Conservation (phyloP, 768 basidiomycete genomes). For the Coprinopsis sp. region DNA sequence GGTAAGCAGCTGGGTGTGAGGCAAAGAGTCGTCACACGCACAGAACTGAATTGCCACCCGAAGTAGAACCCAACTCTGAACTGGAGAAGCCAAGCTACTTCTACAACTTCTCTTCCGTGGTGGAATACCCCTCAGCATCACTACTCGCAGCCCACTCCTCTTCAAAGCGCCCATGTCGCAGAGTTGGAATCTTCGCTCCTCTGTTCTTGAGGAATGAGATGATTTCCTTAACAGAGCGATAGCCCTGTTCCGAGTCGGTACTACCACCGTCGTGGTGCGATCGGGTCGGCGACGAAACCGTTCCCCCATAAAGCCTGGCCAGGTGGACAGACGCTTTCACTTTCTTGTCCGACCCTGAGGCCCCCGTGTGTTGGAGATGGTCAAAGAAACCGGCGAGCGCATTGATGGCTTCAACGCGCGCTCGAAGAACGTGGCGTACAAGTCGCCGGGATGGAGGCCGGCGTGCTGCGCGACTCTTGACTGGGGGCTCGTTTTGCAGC, state of each 20-base stretch:
- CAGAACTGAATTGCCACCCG: too few relatives aligned
- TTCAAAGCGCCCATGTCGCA: slow-evolving; percentile 39
- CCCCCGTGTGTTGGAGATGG: slow-evolving; percentile 50
- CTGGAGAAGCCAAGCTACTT: slow-evolving; percentile 10
- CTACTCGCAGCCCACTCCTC: slow-evolving; percentile 74
- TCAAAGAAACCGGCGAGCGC: slow-evolving; percentile 71
- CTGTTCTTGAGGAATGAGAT: slow-evolving; percentile 60
- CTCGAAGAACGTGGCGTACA: slow-evolving; percentile 83
- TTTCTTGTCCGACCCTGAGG: slow-evolving; percentile 33
- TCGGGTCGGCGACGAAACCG: slow-evolving; percentile 32
- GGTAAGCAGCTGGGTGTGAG: too few relatives aligned
- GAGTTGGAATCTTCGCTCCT: slow-evolving; percentile 67
- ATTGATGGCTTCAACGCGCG: slow-evolving; percentile 78
- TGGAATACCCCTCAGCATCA: slow-evolving; percentile 46
- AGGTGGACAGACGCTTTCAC: slow-evolving; percentile 44
- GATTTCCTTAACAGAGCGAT: slow-evolving; percentile 68
- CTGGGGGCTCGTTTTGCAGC: slow-evolving; percentile 37
- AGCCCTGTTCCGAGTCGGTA: slow-evolving; percentile 35
- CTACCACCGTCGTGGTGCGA: slow-evolving; percentile 12
- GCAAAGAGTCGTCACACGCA: too few relatives aligned
- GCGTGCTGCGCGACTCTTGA: slow-evolving; percentile 31
- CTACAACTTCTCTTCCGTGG: slow-evolving; percentile 29
- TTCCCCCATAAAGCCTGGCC: slow-evolving; percentile 46
- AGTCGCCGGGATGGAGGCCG: slow-evolving; percentile 76
- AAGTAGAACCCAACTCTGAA: too few relatives aligned